Base-by-base conservation (phyloP, 2,329 filamentous ascomycete genomes). In the Epichloe sibirici region DNA sequence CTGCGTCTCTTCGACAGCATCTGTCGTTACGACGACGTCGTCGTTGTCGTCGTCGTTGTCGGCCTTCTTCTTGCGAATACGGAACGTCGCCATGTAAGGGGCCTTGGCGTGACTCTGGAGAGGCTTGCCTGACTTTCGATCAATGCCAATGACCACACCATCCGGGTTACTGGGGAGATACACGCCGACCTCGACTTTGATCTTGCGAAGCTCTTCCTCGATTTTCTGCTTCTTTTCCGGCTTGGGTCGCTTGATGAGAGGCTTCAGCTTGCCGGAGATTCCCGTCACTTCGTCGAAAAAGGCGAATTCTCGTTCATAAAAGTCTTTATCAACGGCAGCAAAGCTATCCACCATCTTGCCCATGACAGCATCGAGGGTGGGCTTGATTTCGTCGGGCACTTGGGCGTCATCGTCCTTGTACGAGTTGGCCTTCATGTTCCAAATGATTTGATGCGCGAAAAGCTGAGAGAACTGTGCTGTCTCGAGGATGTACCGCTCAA, bases 371-470 rank as follows among this genome's bases (percentile, higher is more conserved):
- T 98, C 94, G 3, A 99, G 78, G 0, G 86, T 93, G 3, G 93
- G 91, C 66, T 99, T 98, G 63, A 96, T 86, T 3, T 83, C 80
- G 67, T 98, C 93, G 21, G 93, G 90, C 57, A 95, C 80, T 61
- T 86, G 82, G 13, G 86, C 90, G 59, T 96, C 89, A 62, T 98
- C 91, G 58, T 98, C 94, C 67, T 96, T 98, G 76, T 88, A 98
- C 1, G 90, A 88, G 67, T 98, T 99, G 35, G 93, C 93, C 67
- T 97, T 98, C 86, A 99, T 98, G 66, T 98, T 99, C 93, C 94
- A 99, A 65, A 99, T 98, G 59, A 98, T 97, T 63, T 99, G 93
- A 67, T 99, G 94, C 2, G 94, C 91, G 68, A 98, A 98, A 8
- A 97, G 73, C 67, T 97, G 93, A n/a, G 93, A 97, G 63, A 95